A percentile compares a stretch with the other conserved stretches of the same genome.
Evolutionary conservation across 306 rosid genomes (phyloP).

Genomic region (Pterocarpus santalinus): DNA sequence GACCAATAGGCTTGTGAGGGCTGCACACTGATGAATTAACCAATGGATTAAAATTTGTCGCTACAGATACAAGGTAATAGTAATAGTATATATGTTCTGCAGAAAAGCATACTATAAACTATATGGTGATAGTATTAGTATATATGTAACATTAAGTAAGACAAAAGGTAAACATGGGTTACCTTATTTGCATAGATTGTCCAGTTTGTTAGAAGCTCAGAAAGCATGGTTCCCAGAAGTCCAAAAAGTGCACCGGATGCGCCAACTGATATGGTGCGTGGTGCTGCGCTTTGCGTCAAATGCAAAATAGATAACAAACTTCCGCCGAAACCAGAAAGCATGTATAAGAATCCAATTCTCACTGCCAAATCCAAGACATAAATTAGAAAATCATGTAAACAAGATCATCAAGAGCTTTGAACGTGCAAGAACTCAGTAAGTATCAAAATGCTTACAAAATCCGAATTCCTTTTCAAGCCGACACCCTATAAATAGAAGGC

Average conservation of each 20-base stretch:
- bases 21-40: conserved; percentile 67
- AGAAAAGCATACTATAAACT: too few species aligned
- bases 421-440: background rate
- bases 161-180: background rate
- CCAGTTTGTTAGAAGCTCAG: conserved; percentile 97
- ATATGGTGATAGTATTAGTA: too few species aligned
- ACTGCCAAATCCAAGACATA: conserved; percentile 63
- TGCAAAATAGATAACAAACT: conserved; percentile 66
- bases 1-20: conserved; percentile 61
- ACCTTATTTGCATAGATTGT: conserved; percentile 83
- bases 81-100: too few species aligned
- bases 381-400: conserved; percentile 8
- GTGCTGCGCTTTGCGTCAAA: background rate
- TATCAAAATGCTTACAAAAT: conserved; percentile 60
- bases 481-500: conserved; percentile 82
- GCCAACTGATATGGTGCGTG: conserved; percentile 71
- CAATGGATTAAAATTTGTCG: too few species aligned
- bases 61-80: too few species aligned
- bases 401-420: background rate
- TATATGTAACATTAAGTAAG: background rate
- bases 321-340: conserved; percentile 85
- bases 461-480: conserved; percentile 92
- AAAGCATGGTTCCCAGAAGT: conserved; percentile 88
- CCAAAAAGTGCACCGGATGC: conserved; percentile 99
- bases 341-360: conserved; percentile 71